Evolutionary conservation across 1,284 basidiomycete genomes (phyloP), one percentile per base, ranked within the genome.

Genomic region (Moesziomyces globuligerus): DNA sequence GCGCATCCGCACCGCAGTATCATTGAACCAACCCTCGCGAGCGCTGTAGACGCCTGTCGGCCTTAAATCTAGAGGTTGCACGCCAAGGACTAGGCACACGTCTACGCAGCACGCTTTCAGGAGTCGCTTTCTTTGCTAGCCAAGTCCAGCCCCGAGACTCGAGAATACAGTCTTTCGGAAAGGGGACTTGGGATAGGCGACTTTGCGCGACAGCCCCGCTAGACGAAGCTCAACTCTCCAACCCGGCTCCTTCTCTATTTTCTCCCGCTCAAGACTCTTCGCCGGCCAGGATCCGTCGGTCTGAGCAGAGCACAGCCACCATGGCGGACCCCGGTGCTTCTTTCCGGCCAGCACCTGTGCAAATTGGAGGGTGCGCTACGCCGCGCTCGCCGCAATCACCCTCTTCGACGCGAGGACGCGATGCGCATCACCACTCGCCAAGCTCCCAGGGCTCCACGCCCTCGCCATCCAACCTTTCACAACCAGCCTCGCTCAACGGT

Each of bases 401-500:
- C 11, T 17, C 29, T 28, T 10, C 24, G 10, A 28, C 39, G 15
- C 44, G 41, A 7, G 34, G 47, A 15, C 45, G 38, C 3, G 4
- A 45, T 28, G 43, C 36, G 10, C 62, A 23, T 4, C 51, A 47
- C 23, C 37, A 29, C 9, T 8, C 34, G 13, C 36, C 47, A 0
- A 66, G 62, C 48, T 59, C 62, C 15, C 51, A 51, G 11, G 48
- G 44, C 48, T 66, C 62, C 18, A 59, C 56, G 25, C 56, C 56
- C 24, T 48, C 55, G 20, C 54, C 54, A 11, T 62, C 58, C 7
- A 61, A 58, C 20, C 54, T 47, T 9, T 69, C 62, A 3, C 55
- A 66, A 25, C 62, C 62, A 6, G 55, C 55, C 40, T 66, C 62
- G 44, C 55, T 54, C 55, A 59, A 59, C 25, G 62, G 56, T 10